A percentile compares a stretch with the other conserved stretches of the same genome.
Conservation (phyloP, 176 grass and related monocot genomes). For the Lolium rigidum region DNA sequence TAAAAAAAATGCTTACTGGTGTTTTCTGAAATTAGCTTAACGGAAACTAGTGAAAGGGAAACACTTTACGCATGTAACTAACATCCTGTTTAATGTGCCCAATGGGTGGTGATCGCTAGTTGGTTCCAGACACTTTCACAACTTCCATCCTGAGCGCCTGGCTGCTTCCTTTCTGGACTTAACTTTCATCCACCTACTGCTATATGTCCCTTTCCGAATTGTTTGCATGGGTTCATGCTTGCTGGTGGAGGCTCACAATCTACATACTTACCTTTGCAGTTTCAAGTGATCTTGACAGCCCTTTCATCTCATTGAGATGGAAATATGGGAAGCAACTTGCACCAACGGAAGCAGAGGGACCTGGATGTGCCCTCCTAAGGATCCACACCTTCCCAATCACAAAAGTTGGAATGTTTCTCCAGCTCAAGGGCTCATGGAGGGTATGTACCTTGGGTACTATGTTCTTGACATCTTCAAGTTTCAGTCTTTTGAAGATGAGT, state of each 20-base stretch:
- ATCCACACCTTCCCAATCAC: not conserved
- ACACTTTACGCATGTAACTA: not conserved
- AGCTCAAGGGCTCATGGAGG: slow-evolving; percentile 19
- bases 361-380: slow-evolving; percentile 1
- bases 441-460: slow-evolving; percentile 35
- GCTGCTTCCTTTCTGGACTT: not conserved
- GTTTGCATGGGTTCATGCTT: not conserved
- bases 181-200: not conserved
- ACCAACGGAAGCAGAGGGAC: not conserved
- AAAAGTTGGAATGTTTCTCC: slow-evolving; percentile 16
- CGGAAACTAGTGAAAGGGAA: not conserved
- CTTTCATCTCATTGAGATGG: slow-evolving; percentile 16
- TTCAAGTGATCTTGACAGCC: slow-evolving; percentile 5
- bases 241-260: not conserved
- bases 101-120: not conserved
- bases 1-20: not conserved
- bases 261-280: slow-evolving; percentile 29
- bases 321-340: not conserved
- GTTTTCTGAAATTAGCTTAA: not conserved
- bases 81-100: not conserved
- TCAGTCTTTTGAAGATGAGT: not conserved
- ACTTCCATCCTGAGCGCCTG: not conserved
- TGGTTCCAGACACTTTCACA: not conserved
- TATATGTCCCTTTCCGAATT: slow-evolving; percentile 5
- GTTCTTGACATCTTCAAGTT: slow-evolving; percentile 27